Evolutionary conservation across 805 yeast genomes (phyloP).

Genomic region (Yamadazyma nakazawae): DNA sequence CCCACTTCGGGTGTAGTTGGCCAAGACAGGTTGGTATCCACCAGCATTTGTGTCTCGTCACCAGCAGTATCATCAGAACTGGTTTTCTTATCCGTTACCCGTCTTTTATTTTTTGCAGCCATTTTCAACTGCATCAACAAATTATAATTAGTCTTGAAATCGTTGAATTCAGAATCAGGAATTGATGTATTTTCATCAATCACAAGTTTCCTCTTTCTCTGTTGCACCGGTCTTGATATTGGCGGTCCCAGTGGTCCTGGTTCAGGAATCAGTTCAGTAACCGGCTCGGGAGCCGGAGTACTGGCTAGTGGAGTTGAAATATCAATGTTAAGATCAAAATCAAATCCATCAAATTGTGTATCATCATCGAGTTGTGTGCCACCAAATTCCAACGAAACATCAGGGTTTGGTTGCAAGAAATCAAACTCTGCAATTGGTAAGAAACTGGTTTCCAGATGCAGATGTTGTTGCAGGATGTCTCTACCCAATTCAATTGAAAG

Average conservation of each 20-base stretch:
- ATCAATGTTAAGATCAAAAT: not conserved
- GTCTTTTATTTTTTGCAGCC: not conserved
- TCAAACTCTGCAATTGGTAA: not conserved
- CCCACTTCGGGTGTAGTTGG: slow-evolving; percentile 3
- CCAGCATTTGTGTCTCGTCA: not conserved
- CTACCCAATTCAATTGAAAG: not conserved
- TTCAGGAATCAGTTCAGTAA: not conserved
- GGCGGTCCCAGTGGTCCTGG: too few species aligned
- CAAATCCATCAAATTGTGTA: not conserved
- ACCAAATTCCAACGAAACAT: not conserved
- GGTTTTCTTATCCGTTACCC: too few species aligned
- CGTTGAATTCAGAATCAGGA: not conserved
- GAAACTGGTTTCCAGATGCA: not conserved
- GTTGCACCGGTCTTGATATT: not conserved
- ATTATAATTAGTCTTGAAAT: not conserved
- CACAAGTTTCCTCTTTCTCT: not conserved
- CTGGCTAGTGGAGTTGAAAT: not conserved
- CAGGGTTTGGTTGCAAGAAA: not conserved
- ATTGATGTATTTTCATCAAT: not conserved
- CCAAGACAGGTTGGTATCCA: not conserved
- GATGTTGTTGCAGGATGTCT: not conserved
- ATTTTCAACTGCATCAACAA: not conserved
- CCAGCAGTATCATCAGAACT: too few species aligned
- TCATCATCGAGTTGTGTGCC: not conserved
- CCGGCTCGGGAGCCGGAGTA: not conserved